A percentile compares a stretch with the other conserved stretches of the same genome.
These are phyloP conservation scores for Paracamarosporium sp. DNA, from an alignment of 2,329 filamentous ascomycete species.

Conservation along the genomic window DNA sequence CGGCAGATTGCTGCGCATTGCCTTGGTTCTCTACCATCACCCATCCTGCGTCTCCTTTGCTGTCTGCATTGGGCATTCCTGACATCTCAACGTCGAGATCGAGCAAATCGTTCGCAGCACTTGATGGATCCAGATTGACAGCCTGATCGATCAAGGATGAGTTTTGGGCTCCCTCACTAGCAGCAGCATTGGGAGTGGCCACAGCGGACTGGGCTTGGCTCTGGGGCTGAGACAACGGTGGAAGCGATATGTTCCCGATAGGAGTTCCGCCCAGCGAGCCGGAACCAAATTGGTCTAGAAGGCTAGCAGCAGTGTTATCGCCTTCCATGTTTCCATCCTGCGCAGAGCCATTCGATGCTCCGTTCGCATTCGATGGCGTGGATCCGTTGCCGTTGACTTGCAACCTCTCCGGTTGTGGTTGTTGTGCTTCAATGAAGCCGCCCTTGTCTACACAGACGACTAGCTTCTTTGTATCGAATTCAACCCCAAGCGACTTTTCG, in stretches of 20 bases:
- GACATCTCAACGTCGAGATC: constrained; percentile 64
- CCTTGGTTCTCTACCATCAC: constrained; percentile 40
- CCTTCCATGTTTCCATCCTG: constrained; percentile 40
- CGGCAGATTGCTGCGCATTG: constrained; percentile 25
- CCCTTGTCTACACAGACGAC: constrained; percentile 79
- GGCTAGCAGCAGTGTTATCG: constrained; percentile 59
- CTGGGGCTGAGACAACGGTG: constrained; percentile 59
- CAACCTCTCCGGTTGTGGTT: constrained; percentile 31
- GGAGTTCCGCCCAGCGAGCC: constrained; percentile 68
- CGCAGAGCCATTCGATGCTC: constrained; percentile 39
- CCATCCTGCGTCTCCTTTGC: constrained; percentile 43
- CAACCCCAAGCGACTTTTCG: constrained; percentile 72
- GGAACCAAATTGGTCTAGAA: constrained; percentile 73
- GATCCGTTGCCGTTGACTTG: constrained; percentile 40
- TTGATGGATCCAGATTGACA: constrained; percentile 29
- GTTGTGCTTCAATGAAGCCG: constrained; percentile 68
- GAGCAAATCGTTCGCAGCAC: constrained; percentile 41
- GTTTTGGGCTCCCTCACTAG: constrained; percentile 26
- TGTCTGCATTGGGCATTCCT: constrained; percentile 54
- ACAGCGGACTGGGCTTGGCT: constrained; percentile 65
- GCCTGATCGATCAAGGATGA: constrained; percentile 33
- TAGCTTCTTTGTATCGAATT: constrained; percentile 68
- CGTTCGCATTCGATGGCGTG: constrained; percentile 32
- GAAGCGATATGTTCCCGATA: constrained; percentile 65
- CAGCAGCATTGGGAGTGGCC: constrained; percentile 58